These are phyloP conservation scores for Fomitopsis pulvina DNA, from an alignment of 768 basidiomycete genomes.

Conservation along the genomic window DNA sequence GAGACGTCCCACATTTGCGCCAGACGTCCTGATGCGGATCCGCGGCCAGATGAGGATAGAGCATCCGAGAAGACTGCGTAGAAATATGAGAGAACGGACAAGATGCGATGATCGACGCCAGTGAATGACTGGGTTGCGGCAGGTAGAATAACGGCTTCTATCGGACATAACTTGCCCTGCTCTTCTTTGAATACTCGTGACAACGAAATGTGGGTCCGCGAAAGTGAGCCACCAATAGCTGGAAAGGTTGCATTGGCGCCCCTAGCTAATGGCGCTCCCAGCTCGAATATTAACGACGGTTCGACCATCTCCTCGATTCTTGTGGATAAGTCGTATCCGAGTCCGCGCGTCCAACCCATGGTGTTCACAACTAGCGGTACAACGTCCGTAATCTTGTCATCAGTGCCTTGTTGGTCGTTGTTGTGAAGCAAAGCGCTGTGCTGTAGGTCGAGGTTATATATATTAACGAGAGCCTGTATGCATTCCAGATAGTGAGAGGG, in stretches of 20 bases:
- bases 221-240: not conserved
- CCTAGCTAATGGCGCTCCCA: constrained; percentile 21
- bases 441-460: constrained; percentile 65
- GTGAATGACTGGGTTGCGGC: constrained; percentile 39
- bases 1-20: constrained; percentile 59
- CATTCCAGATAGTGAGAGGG: constrained; percentile 73
- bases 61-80: constrained; percentile 38
- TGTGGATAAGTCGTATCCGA: constrained; percentile 72
- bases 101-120: constrained; percentile 63
- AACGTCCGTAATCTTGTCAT: constrained; percentile 40
- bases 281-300: constrained; percentile 54
- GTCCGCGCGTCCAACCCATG: constrained; percentile 95
- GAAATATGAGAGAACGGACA: constrained; percentile 75
- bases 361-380: constrained; percentile 91
- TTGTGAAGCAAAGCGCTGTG: constrained; percentile 27
- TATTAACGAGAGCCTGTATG: constrained; percentile 58
- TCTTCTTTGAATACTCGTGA: not conserved
- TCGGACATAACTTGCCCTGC: not conserved
- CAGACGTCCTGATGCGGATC: constrained; percentile 13
- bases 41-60: constrained; percentile 11
- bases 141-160: constrained; percentile 35
- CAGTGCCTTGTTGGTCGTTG: constrained; percentile 22
- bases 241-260: constrained; percentile 2
- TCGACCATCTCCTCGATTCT: constrained; percentile 63
- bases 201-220: not conserved